These are phyloP conservation scores for Aspergillus caelatus DNA, from an alignment of 2,329 filamentous ascomycete species.

Conservation along the genomic window DNA sequence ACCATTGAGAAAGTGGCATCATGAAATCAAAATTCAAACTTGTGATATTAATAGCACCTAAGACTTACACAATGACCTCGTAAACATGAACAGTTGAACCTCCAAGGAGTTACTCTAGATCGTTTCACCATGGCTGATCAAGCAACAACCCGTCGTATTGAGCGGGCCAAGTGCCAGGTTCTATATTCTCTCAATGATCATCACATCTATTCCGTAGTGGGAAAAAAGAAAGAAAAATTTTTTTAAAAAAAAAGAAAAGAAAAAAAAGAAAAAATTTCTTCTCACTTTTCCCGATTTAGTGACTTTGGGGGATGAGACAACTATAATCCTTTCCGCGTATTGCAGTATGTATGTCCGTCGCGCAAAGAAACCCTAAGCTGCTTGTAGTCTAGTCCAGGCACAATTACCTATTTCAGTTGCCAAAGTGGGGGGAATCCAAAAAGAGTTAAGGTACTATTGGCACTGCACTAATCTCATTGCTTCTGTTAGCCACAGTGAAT, in stretches of 20 bases:
- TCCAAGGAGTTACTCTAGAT: slow-evolving; percentile 29
- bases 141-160: slow-evolving; percentile 23
- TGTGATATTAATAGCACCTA: background rate
- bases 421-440: background rate
- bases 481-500: background rate
- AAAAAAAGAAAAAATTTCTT: background rate
- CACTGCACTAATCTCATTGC: background rate
- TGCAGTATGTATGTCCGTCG: background rate
- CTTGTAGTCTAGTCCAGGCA: slow-evolving; percentile 4
- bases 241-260: background rate
- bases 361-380: background rate
- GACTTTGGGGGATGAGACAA: slow-evolving; percentile 2
- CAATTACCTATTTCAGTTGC: slow-evolving; percentile 10
- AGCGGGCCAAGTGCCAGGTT: slow-evolving; percentile 15
- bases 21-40: background rate
- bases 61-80: background rate
- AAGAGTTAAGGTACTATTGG: background rate
- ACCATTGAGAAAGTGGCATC: background rate
- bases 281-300: background rate
- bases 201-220: background rate
- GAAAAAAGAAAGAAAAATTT: background rate
- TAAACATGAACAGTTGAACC: background rate
- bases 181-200: slow-evolving; percentile 1
- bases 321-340: background rate
- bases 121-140: slow-evolving; percentile 39